These are phyloP conservation scores for Rosa rugosa DNA, from an alignment of 306 rosid genomes.

Conservation along the genomic window DNA sequence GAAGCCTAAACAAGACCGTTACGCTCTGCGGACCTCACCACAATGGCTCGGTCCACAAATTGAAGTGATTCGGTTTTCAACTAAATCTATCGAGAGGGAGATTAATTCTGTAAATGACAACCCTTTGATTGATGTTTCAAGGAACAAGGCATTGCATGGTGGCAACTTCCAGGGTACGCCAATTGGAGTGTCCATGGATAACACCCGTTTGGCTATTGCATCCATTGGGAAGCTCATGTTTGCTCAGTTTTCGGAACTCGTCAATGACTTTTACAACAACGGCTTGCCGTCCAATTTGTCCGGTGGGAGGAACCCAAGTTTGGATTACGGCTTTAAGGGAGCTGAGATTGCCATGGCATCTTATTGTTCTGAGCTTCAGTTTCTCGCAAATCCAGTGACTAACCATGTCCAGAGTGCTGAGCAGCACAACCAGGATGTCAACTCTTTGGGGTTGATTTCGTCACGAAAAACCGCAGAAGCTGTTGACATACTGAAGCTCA, in stretches of 20 bases:
- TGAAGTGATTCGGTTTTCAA: constrained; percentile 81
- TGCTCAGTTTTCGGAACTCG: constrained; percentile 91
- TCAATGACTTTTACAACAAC: constrained; percentile 82
- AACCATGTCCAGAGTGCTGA: constrained; percentile 91
- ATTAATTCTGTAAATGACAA: constrained; percentile 88
- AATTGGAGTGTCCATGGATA: constrained; percentile 95
- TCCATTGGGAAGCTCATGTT: constrained; percentile 88
- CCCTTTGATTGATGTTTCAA: constrained; percentile 90
- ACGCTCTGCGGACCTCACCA: constrained; percentile 87
- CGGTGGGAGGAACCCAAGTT: constrained; percentile 73
- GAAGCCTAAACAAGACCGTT: constrained; percentile 84
- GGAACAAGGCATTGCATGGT: constrained; percentile 89
- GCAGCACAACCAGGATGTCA: constrained; percentile 93
- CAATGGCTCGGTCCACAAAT: constrained; percentile 94
- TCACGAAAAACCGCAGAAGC: constrained; percentile 78
- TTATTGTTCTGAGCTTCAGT: constrained; percentile 85
- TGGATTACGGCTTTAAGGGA: constrained; percentile 93
- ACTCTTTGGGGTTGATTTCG: constrained; percentile 83
- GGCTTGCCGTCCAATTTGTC: constrained; percentile 85
- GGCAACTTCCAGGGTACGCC: constrained; percentile 98
- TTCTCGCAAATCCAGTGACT: constrained; percentile 80
- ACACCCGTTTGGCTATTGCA: constrained; percentile 84
- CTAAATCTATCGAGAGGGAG: constrained; percentile 88
- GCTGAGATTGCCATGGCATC: constrained; percentile 96
- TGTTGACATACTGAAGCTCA: constrained; percentile 71